Base-by-base conservation (phyloP, 805 yeast species). In the Zygosaccharomyces rouxii region DNA sequence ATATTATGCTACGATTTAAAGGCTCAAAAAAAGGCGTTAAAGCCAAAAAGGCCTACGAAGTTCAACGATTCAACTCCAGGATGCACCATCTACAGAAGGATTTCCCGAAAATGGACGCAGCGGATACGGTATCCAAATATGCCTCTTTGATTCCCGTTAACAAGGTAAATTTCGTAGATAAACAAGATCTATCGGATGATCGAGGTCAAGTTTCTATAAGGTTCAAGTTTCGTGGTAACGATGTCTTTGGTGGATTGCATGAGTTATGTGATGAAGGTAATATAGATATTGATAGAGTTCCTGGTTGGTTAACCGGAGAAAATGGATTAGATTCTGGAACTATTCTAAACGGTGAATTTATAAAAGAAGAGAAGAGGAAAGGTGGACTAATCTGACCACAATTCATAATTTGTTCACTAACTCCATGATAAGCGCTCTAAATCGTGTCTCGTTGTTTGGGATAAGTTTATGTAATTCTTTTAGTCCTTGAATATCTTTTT, bases 261-360 rank as follows among this genome's bases (percentile, higher is more conserved):
- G 83, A 85, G 57, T 69, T 87, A 14, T 77, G 89, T 23, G 71
- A 70, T 45, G 48, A 68, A 53, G 76, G 71, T 0, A 57, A 74
- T 0, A 65, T 82, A 1, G 76, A 84, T 55, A 76, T 85, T 0
- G 68, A 73, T n/a, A 69, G 55, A 0, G 66, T 85, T 13, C 95
- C 96, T 0, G 76, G 80, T 26, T 87, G 89, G 90, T 63, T 87
- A 28, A 80, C 90, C 3, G 95, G 95, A 2, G 89, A 86, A 62
- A 83, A 82, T 52, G 84, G 86, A 0, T 56, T 66, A 1, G 66
- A 68, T 35, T 69, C 77, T 31, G 89, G 89, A 0, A 57, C 53
- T 0, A 65, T 78, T 4, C 58, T 57, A 25, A 65, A 75, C 49
- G 78, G 78, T 0, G 59, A 54, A 38, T 70, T 69, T 35, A 47